These are phyloP conservation scores for Ogataea chonburiensis DNA, from an alignment of 805 yeast genomes.

Conservation along the genomic window DNA sequence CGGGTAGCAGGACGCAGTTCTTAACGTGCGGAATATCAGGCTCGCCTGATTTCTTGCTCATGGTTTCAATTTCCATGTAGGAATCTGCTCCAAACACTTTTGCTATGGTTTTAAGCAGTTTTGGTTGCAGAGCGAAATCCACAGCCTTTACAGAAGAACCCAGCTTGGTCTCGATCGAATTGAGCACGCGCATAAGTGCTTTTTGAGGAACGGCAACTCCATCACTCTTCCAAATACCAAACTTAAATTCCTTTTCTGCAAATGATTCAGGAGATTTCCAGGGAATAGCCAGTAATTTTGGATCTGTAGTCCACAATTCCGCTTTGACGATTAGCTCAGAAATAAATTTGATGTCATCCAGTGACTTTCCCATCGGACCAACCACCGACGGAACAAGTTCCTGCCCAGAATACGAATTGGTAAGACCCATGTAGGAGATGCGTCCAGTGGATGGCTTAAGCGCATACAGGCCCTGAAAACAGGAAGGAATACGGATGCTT, in stretches of 20 bases:
- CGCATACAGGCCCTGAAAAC: conserved; percentile 35
- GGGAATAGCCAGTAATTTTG: conserved; percentile 47
- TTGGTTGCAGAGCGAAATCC: conserved; percentile 37
- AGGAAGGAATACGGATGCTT: conserved; percentile 35
- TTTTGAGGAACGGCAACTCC: conserved; percentile 45
- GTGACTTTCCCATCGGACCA: conserved; percentile 33
- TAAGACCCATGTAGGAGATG: conserved; percentile 31
- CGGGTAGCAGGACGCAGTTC: conserved; percentile 2
- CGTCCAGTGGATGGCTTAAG: conserved; percentile 36
- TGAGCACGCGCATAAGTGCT: conserved; percentile 1
- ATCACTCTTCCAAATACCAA: conserved; percentile 49
- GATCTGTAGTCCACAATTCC: conserved; percentile 49
- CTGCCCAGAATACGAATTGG: conserved; percentile 35
- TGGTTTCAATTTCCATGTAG: conserved; percentile 20
- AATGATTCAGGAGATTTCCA: conserved; percentile 36
- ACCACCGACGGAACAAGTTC: conserved; percentile 34
- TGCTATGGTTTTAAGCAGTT: conserved; percentile 24
- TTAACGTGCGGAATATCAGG: conserved; percentile 17
- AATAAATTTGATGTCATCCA: conserved; percentile 37
- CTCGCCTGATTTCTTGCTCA: conserved; percentile 27
- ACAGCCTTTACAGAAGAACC: too few relatives aligned
- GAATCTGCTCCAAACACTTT: conserved; percentile 48
- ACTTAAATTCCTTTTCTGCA: conserved; percentile 32
- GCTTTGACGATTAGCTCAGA: conserved; percentile 38
- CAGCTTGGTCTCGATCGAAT: background rate